These are phyloP conservation scores for Boletus edulis DNA, from an alignment of 768 basidiomycete genomes.

Conservation along the genomic window DNA sequence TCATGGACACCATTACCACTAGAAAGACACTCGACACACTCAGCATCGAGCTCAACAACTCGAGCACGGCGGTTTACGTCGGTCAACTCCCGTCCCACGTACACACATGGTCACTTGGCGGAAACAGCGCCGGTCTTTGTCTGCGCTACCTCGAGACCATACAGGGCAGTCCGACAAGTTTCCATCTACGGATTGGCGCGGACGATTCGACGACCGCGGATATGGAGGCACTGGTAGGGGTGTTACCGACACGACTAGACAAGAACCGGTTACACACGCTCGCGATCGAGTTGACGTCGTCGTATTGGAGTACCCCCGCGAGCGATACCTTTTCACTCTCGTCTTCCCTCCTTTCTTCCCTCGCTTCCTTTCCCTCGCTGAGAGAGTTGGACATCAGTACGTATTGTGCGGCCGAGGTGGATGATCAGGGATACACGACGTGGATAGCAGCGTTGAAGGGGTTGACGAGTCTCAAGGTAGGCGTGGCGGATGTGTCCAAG, in stretches of 20 bases:
- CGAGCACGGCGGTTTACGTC: conserved; percentile 15
- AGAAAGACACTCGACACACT: conserved; percentile 16
- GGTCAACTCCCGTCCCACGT: conserved; percentile 19
- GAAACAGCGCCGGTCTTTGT: conserved; percentile 22
- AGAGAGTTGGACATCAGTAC: conserved; percentile 20
- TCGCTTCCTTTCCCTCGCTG: conserved; percentile 15
- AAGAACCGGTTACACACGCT: conserved; percentile 8
- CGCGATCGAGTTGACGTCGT: conserved; percentile 24
- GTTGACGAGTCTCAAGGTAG: conserved; percentile 19
- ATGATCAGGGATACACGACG: conserved; percentile 17
- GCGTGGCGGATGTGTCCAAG: conserved; percentile 17
- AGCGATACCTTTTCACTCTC: conserved; percentile 24
- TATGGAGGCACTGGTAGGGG: conserved; percentile 9
- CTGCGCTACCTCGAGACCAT: conserved; percentile 21
- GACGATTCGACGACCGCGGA: conserved; percentile 24
- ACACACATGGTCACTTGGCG: conserved; percentile 21
- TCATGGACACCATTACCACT: conserved; percentile 19
- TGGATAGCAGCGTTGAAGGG: conserved; percentile 12
- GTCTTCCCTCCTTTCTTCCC: conserved; percentile 7
- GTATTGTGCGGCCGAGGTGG: conserved; percentile 16
- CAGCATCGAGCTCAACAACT: conserved; percentile 28
- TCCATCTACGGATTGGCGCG: conserved; percentile 22
- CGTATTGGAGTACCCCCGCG: conserved; percentile 25
- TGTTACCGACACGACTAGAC: conserved; percentile 14
- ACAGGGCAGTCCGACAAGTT: conserved; percentile 13